phyloP scores from a whole-genome alignment of 176 grass and related monocot genomes.

The maize (Zea mays) region DNA sequence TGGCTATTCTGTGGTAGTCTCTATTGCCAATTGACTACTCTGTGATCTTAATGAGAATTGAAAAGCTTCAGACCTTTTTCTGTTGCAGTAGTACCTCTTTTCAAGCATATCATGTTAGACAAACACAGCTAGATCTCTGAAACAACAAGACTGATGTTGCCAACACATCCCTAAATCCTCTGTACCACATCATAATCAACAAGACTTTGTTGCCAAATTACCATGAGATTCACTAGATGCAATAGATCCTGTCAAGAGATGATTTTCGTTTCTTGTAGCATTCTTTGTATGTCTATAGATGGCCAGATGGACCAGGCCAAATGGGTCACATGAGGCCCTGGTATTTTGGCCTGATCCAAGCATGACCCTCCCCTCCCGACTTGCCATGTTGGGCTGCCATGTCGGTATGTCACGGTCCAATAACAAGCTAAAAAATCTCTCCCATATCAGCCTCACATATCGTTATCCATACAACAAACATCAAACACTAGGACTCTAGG shows the following conservation, averaged over 20 bases:
- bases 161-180: neutral
- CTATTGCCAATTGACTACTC: neutral
- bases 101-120: neutral
- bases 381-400: neutral
- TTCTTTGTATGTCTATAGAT: neutral
- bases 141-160: neutral
- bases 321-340: neutral
- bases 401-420: neutral
- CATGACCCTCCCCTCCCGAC: neutral
- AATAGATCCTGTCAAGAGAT: neutral
- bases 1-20: neutral
- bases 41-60: neutral
- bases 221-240: neutral
- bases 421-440: neutral
- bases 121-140: neutral
- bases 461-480: neutral
- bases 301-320: neutral
- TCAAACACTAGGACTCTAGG: neutral
- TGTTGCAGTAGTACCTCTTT: neutral
- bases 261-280: neutral
- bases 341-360: neutral
- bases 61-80: neutral
- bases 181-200: neutral
- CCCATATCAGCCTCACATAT: neutral
- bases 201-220: neutral